Base-by-base conservation (phyloP, 768 basidiomycete species). In the Amanita pseudoporphyria region DNA sequence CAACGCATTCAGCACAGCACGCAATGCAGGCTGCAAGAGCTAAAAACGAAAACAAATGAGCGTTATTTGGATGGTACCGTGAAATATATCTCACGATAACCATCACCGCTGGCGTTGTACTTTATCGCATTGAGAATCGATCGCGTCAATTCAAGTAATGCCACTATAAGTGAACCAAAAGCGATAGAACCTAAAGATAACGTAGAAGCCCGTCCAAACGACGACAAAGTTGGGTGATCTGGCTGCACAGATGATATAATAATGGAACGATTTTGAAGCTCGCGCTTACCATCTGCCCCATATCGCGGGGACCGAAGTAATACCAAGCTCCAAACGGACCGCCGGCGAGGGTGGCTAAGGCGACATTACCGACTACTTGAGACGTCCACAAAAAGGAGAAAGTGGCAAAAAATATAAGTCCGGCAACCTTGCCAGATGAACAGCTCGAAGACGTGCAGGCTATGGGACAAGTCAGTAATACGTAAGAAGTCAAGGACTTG, bases 331-430 rank as follows among this genome's bases (percentile, higher is more conserved):
- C 84, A 56, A 78, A 87, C 3, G 81, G 78, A 22, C 90, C 88
- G 31, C 88, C 88, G 6, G 87, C 85, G 26, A 91, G 76, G 3
- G 87, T 89, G 28, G 85, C 78, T 19, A 91, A 71, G 0, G 85
- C 74, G 35, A 91, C 79, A 56, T 90, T 90, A 28, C 77, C 80
- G 44, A 87, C 78, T 37, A 89, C 86, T 64, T 88, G 85, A 0
- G 84, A 87, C 13, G 81, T 83, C 90, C 88, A 92, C 18, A 89
- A 70, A 68, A 81, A 92, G n/a, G 83, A 82, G 62, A 91, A 90
- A 0, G 82, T 79, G 53, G 79, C 77, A 57, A 77, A 92, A 63
- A 90, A 79, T 47, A 89, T 73, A 12, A 91, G 67, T 2, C 90
- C 88, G 0, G 85, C 76, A 38, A 91, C 87, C 60, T 79, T 90